These are phyloP conservation scores for Coprinopsis marcescibilis DNA, from an alignment of 768 basidiomycete genomes.

Conservation along the genomic window DNA sequence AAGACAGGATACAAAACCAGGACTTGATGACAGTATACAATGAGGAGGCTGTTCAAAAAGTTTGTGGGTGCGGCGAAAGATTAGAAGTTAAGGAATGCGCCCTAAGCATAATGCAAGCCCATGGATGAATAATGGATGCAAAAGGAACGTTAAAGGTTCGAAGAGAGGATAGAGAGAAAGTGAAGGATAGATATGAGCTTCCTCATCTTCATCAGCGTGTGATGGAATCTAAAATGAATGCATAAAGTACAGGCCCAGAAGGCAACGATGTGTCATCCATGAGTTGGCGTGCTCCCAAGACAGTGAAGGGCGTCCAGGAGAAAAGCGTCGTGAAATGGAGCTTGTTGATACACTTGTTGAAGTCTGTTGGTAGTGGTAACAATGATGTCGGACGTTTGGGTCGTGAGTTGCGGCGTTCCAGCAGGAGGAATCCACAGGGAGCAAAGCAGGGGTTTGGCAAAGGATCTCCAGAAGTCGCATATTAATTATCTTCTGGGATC, in stretches of 20 bases:
- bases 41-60: not conserved
- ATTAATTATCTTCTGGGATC: slow-evolving; percentile 64
- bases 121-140: not conserved
- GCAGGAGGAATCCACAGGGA: slow-evolving; percentile 4
- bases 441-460: slow-evolving; percentile 7
- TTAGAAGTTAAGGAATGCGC: not conserved
- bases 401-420: slow-evolving; percentile 7
- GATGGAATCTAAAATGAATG: slow-evolving; percentile 10
- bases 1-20: not conserved
- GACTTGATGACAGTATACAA: slow-evolving; percentile 1
- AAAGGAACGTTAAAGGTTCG: not conserved
- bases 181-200: not conserved
- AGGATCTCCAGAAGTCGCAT: slow-evolving; percentile 2
- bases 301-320: slow-evolving; percentile 1
- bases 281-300: slow-evolving; percentile 7
- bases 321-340: slow-evolving; percentile 5
- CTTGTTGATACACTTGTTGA: slow-evolving; percentile 8
- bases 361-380: slow-evolving; percentile 6
- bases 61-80: not conserved
- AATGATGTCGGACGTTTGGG: slow-evolving; percentile 9
- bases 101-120: slow-evolving; percentile 2
- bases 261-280: slow-evolving; percentile 7
- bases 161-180: not conserved
- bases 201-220: not conserved
- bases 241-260: slow-evolving; percentile 9